Conservation (phyloP, 176 grass and related monocot species). For the Zea luxurians region DNA sequence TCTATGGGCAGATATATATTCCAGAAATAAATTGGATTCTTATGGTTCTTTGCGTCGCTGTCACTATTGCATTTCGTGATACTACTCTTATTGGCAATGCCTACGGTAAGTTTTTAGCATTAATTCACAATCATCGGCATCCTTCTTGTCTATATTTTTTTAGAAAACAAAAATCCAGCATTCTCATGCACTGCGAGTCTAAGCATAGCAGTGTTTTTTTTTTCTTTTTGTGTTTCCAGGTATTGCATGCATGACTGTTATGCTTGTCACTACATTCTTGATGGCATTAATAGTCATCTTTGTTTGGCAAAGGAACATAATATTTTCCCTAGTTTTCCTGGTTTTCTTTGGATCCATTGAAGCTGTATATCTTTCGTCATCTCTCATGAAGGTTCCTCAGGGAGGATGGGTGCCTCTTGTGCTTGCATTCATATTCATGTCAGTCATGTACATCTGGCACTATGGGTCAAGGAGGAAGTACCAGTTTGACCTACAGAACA, state of each 20-base stretch:
- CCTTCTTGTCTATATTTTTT: slow-evolving; percentile 19
- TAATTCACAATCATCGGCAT: slow-evolving; percentile 1
- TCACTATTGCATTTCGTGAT: slow-evolving; percentile 82
- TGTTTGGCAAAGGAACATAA: slow-evolving; percentile 82
- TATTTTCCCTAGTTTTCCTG: slow-evolving; percentile 66
- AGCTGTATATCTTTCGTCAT: slow-evolving; percentile 77
- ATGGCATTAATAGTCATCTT: slow-evolving; percentile 83
- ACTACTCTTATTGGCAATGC: slow-evolving; percentile 90
- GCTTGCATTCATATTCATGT: slow-evolving; percentile 82
- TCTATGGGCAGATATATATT: slow-evolving; percentile 95
- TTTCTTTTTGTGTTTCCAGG: slow-evolving; percentile 61
- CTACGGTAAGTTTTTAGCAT: slow-evolving; percentile 57
- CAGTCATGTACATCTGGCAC: slow-evolving; percentile 96
- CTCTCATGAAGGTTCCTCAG: slow-evolving; percentile 89
- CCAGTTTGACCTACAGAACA: slow-evolving; percentile 88
- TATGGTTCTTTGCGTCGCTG: slow-evolving; percentile 84
- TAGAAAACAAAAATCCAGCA: neutral
- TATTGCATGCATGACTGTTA: slow-evolving; percentile 93
- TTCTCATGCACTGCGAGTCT: slow-evolving; percentile 31
- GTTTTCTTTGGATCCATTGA: slow-evolving; percentile 91
- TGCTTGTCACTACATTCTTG: slow-evolving; percentile 89
- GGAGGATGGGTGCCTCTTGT: slow-evolving; percentile 91
- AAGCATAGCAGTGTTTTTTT: slow-evolving; percentile 25
- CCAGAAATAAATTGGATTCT: slow-evolving; percentile 99
- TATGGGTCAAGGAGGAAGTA: slow-evolving; percentile 81